Percentiles rank a stretch among this genome's conserved stretches.
Conservation (phyloP, 805 yeast species). For the Grigorovia transvaalensis region DNA sequence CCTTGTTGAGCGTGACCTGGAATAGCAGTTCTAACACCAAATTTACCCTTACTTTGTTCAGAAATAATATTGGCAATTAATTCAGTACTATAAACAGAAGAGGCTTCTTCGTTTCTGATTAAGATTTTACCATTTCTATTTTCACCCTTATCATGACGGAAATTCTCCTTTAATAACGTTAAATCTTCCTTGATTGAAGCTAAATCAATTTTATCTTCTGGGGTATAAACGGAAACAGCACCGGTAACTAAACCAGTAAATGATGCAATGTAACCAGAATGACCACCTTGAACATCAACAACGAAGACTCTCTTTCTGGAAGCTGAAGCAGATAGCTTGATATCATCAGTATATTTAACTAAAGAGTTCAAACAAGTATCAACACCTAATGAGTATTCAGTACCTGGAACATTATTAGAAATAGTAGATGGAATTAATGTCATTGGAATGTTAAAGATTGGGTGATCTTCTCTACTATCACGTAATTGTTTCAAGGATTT, state of each 20-base stretch:
- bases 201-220: slow-evolving; percentile 70
- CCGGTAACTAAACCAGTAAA: slow-evolving; percentile 79
- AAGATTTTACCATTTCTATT: slow-evolving; percentile 77
- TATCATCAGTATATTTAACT: slow-evolving; percentile 87
- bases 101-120: slow-evolving; percentile 75
- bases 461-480: slow-evolving; percentile 65
- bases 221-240: slow-evolving; percentile 83
- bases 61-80: slow-evolving; percentile 74
- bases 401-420: slow-evolving; percentile 97
- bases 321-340: slow-evolving; percentile 91
- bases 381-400: slow-evolving; percentile 89
- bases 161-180: slow-evolving; percentile 54
- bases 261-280: slow-evolving; percentile 88
- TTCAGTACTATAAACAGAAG: slow-evolving; percentile 71
- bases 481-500: slow-evolving; percentile 72
- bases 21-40: slow-evolving; percentile 87
- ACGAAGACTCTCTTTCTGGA: slow-evolving; percentile 90
- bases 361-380: slow-evolving; percentile 92
- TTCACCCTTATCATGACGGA: slow-evolving; percentile 65
- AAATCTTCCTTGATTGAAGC: slow-evolving; percentile 68
- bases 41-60: slow-evolving; percentile 64
- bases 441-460: slow-evolving; percentile 91
- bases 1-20: slow-evolving; percentile 99
- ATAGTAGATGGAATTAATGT: slow-evolving; percentile 90
- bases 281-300: slow-evolving; percentile 97